Conservation (phyloP, 2,329 filamentous ascomycete genomes). For the Aureobasidium melanogenum region DNA sequence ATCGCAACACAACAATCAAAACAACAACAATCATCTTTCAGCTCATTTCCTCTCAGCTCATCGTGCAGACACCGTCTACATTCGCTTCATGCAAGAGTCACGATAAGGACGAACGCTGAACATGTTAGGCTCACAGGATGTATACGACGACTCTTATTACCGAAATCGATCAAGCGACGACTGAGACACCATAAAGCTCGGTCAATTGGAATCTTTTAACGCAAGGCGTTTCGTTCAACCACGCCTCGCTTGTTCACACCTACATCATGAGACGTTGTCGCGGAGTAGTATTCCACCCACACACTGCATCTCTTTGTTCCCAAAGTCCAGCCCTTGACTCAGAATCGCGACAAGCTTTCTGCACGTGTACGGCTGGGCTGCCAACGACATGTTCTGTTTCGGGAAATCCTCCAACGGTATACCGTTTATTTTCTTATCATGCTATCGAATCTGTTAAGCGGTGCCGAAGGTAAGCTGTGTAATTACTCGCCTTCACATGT, state of each 20-base stretch:
- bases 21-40: neutral
- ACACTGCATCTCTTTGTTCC: too few relatives aligned
- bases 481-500: neutral
- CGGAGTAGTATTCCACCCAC: neutral
- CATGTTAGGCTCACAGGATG: neutral
- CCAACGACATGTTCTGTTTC: slow-evolving; percentile 1
- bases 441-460: neutral
- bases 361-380: slow-evolving; percentile 1
- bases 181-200: neutral
- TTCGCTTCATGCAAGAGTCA: neutral
- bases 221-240: neutral
- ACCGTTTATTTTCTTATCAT: neutral
- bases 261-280: neutral
- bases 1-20: neutral
- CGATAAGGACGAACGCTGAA: neutral
- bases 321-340: neutral
- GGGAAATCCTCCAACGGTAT: slow-evolving; percentile 6
- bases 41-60: neutral
- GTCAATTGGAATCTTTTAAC: neutral
- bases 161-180: neutral
- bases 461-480: slow-evolving; percentile 4
- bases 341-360: neutral
- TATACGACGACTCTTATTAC: neutral
- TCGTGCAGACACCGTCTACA: neutral
- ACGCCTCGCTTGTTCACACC: neutral